Base-by-base conservation (phyloP, 1,284 basidiomycete species). In the Trichosporon sp. region DNA sequence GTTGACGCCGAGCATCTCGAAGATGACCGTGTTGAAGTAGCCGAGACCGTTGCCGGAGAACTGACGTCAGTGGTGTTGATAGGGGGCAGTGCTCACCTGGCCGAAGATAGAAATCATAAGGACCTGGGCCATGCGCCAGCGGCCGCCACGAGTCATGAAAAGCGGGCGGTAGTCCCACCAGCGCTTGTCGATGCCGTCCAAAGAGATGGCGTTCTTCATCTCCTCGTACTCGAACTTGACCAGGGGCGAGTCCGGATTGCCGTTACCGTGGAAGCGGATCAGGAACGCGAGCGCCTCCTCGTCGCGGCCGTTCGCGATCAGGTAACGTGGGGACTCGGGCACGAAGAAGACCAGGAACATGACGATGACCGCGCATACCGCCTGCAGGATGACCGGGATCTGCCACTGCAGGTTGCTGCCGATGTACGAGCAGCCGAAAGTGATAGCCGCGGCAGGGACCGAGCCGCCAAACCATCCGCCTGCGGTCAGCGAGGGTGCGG, bases 231-330 rank as follows among this genome's bases (percentile, higher is more conserved):
- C 86, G n/a, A 89, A 83, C 32, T 79, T 76, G 31, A 79, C 76
- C 21, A 75, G n/a, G 86, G 86, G 38, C 86, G 78, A 53, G 25
- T 76, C 51, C 12, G 66, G 68, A 64, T 78, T 72, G 27, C 75
- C 76, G 56, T 75, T 74, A 9, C 79, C 77, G 71, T 78, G 74
- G 21, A 92, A 86, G 76, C 91, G 90, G 15, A 90, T 88, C 25
- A 93, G 86, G 72, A 92, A 87, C 72, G 88, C 84, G 18, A 90
- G 85, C 0, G 91, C 91, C 74, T 92, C 90, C 0, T 85, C 86
- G 65, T 90, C 87, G 7, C 71, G 68, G 25, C 74, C 72, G n/a
- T 74, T 70, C 7, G 71, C 69, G 27, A 75, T 68, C n/a, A 76
- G 70, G 53, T 62, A 78, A 21, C 75, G 75, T 1, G 75, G 77